A percentile compares a stretch with the other conserved stretches of the same genome.
These are phyloP conservation scores for Fusarium verrucosum DNA, from an alignment of 2,329 filamentous ascomycete genomes.

Conservation along the genomic window DNA sequence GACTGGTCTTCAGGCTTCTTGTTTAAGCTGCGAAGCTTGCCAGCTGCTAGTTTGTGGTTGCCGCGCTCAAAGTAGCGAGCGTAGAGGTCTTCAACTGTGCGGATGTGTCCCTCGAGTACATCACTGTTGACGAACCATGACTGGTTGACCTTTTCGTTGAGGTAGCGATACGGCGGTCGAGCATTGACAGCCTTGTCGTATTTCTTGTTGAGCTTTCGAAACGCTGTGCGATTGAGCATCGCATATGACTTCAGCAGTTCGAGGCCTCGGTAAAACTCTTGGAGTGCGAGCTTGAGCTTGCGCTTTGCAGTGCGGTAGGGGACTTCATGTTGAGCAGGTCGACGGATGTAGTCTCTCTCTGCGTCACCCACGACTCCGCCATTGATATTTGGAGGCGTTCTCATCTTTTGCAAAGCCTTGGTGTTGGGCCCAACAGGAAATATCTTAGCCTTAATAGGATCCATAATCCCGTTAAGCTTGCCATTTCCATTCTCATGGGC, in stretches of 20 bases:
- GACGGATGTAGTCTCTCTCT: slow-evolving; percentile 62
- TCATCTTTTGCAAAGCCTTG: slow-evolving; percentile 65
- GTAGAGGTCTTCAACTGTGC: slow-evolving; percentile 88
- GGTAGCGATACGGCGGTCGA: slow-evolving; percentile 79
- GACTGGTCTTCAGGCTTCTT: slow-evolving; percentile 66
- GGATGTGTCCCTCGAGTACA: slow-evolving; percentile 80
- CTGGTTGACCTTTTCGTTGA: slow-evolving; percentile 90
- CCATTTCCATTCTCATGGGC: slow-evolving; percentile 39
- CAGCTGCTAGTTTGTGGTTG: slow-evolving; percentile 89
- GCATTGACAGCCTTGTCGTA: slow-evolving; percentile 92
- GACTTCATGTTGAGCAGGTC: slow-evolving; percentile 64
- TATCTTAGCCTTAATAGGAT: slow-evolving; percentile 63
- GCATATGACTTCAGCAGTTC: slow-evolving; percentile 94
- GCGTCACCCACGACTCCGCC: slow-evolving; percentile 45
- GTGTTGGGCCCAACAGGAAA: slow-evolving; percentile 69
- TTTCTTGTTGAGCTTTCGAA: slow-evolving; percentile 98
- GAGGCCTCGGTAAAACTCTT: slow-evolving; percentile 91
- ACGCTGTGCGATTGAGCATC: slow-evolving; percentile 88
- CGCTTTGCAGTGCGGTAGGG: slow-evolving; percentile 88
- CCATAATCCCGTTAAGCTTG: slow-evolving; percentile 55
- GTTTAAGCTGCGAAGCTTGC: slow-evolving; percentile 81
- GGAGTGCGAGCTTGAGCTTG: slow-evolving; percentile 88
- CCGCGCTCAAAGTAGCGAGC: slow-evolving; percentile 93
- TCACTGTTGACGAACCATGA: slow-evolving; percentile 93
- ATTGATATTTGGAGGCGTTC: slow-evolving; percentile 57